phyloP scores from a whole-genome alignment of 2,329 filamentous ascomycete genomes.

The Penicillium sp. region DNA sequence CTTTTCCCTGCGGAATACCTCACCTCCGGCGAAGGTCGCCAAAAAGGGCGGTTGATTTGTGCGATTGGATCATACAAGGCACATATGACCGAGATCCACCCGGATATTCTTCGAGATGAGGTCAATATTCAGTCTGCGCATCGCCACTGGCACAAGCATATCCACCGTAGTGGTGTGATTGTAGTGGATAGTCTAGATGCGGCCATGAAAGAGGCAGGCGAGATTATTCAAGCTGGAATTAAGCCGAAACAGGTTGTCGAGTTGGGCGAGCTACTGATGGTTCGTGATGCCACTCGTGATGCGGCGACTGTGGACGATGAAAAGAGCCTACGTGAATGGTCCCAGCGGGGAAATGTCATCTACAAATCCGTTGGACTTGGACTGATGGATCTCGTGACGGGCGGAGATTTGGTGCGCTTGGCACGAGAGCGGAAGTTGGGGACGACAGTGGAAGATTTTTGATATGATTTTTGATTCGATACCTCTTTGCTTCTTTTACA shows the following conservation, averaged over 20 bases:
- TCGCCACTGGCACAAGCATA: constrained; percentile 51
- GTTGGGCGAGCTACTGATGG: constrained; percentile 74
- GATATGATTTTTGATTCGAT: constrained; percentile 9
- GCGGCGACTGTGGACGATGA: constrained; percentile 36
- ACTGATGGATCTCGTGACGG: constrained; percentile 66
- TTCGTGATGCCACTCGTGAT: constrained; percentile 52
- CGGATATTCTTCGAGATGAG: constrained; percentile 68
- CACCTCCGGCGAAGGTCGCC: constrained; percentile 55
- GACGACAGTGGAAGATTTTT: constrained; percentile 46
- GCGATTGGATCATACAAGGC: constrained; percentile 56
- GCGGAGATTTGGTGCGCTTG: constrained; percentile 56
- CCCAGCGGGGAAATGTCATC: constrained; percentile 63
- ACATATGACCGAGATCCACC: constrained; percentile 79
- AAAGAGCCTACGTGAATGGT: constrained; percentile 55
- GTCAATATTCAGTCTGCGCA: constrained; percentile 48
- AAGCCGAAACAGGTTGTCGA: constrained; percentile 76
- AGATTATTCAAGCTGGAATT: constrained; percentile 76
- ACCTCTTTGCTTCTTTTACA: constrained; percentile 9
- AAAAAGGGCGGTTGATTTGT: constrained; percentile 45
- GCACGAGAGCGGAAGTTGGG: constrained; percentile 57
- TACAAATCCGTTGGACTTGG: constrained; percentile 69
- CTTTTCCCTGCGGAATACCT: constrained; percentile 73
- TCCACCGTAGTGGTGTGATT: constrained; percentile 58
- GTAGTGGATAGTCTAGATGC: constrained; percentile 70
- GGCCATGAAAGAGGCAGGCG: constrained; percentile 78